phyloP scores from a whole-genome alignment of 2,329 filamentous ascomycete genomes.

The Ceratocystis huliohia region DNA sequence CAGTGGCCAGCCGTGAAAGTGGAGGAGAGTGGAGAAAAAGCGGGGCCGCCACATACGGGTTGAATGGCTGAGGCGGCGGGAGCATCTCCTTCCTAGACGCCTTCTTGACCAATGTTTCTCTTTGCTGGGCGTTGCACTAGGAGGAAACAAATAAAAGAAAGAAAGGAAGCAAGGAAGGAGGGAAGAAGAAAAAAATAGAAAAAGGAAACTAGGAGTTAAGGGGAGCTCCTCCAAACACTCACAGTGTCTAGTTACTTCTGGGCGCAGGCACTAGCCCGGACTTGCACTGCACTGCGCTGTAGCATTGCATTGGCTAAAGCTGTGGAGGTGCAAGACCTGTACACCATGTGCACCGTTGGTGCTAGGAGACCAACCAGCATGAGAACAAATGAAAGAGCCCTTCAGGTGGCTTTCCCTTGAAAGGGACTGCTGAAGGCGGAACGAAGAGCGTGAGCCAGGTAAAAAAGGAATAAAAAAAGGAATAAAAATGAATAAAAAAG shows the following conservation, averaged over 20 bases:
- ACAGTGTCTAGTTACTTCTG: background rate
- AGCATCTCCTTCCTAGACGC: background rate
- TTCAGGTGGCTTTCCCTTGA: background rate
- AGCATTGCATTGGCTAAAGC: background rate
- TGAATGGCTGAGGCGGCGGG: background rate
- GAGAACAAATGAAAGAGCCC: too few species aligned
- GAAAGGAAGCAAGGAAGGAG: too few species aligned
- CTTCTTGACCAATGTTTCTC: background rate
- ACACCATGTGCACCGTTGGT: background rate
- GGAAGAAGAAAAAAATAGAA: too few species aligned
- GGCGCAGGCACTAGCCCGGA: background rate
- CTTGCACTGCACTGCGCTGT: background rate
- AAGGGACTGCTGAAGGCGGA: background rate
- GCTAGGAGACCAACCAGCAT: background rate
- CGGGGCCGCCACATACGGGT: background rate
- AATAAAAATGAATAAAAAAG: background rate
- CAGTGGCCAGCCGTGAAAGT: background rate
- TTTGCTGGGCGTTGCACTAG: background rate
- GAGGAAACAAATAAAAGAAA: background rate
- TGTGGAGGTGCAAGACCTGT: background rate
- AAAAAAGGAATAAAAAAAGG: background rate
- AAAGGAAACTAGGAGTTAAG: background rate
- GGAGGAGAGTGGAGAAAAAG: background rate
- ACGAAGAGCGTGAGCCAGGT: background rate
- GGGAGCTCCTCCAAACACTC: background rate